Evolutionary conservation across 2,329 filamentous ascomycete species (phyloP), one percentile per base, ranked within the genome.

Genomic region (Verticillium longisporum): DNA sequence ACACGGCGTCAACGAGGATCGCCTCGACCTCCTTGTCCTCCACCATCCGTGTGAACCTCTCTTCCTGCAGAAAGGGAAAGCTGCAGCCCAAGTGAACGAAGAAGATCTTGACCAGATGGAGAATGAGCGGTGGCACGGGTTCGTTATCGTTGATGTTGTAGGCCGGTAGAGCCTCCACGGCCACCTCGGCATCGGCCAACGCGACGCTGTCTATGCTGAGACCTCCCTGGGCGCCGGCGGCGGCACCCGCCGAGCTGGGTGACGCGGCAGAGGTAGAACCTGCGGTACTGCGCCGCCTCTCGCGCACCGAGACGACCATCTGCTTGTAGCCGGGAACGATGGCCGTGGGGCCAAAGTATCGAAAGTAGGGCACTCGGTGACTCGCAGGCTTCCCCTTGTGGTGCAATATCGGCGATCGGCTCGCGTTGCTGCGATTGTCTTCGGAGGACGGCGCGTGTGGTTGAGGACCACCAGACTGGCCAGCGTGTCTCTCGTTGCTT

Each of bases 321-420:
- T 96, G 91, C 74, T 96, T 96, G 77, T 92, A 96, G 26, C 92
- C 92, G 1, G 92, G 92, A 1, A 59, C 57, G 32, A 59, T 59
- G 45, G 57, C 57, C 1, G 57, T 59, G 21, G 57, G 57, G 0
- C 92, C 92, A 71, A 96, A 95, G 74, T 95, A 96, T 62, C 92
- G 83, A 68, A 96, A 96, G 72, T 95, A 97, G 0, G 92, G 92
- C 65, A 96, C 90, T 95, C 91, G 69, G 96, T 96, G 64, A 92
- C 92, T 1, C 92, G 96, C 0, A 91, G 91, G 79, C 63, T 83
- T 79, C 71, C 83, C 80, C 34, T 77, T 73, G 66, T 83, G 78
- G 64, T 83, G 77, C 57, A 80, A 73, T 11, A 76, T 68, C 1
- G 80, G 79, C 26, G 81, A 83, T 33, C 73, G 74, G 60, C 73